Conservation (phyloP, 2,329 filamentous ascomycete species). For the Beauveria asiatica region DNA sequence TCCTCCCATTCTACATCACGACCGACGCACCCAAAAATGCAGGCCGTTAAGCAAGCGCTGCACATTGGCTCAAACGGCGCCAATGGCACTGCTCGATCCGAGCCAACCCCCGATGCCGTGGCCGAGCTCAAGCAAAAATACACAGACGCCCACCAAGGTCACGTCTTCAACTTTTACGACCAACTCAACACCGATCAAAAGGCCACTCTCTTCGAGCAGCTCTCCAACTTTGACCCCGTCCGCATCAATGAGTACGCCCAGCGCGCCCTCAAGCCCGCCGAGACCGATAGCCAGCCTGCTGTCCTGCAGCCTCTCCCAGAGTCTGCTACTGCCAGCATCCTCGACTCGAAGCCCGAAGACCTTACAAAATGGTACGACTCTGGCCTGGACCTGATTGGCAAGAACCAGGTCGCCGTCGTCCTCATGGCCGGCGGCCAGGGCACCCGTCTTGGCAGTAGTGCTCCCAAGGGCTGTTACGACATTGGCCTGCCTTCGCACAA, state of each 20-base stretch:
- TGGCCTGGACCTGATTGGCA: conserved; percentile 69
- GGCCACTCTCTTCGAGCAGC: conserved; percentile 69
- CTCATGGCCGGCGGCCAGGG: conserved; percentile 97
- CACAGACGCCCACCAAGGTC: conserved; percentile 68
- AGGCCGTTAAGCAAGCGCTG: conserved; percentile 35
- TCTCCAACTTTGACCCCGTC: conserved; percentile 71
- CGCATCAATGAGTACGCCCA: conserved; percentile 84
- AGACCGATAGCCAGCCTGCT: conserved; percentile 46
- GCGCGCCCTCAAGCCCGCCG: conserved; percentile 69
- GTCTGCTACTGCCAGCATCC: conserved; percentile 76
- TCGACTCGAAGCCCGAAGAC: conserved; percentile 75
- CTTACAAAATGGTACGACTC: conserved; percentile 77
- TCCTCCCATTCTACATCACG: not conserved
- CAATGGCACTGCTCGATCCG: conserved; percentile 26
- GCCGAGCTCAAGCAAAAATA: conserved; percentile 63
- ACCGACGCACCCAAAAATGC: conserved; percentile 26
- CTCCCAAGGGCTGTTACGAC: conserved; percentile 94
- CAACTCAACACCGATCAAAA: conserved; percentile 66
- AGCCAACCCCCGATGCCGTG: conserved; percentile 58
- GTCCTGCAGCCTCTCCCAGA: conserved; percentile 80
- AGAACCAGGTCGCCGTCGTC: conserved; percentile 75
- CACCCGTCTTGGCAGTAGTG: conserved; percentile 86
- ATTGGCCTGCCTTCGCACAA: conserved; percentile 90
- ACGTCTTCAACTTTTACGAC: conserved; percentile 76
- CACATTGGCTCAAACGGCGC: conserved; percentile 26